These are phyloP conservation scores for Neonectria faginata DNA, from an alignment of 2,329 filamentous ascomycete genomes.

Conservation along the genomic window DNA sequence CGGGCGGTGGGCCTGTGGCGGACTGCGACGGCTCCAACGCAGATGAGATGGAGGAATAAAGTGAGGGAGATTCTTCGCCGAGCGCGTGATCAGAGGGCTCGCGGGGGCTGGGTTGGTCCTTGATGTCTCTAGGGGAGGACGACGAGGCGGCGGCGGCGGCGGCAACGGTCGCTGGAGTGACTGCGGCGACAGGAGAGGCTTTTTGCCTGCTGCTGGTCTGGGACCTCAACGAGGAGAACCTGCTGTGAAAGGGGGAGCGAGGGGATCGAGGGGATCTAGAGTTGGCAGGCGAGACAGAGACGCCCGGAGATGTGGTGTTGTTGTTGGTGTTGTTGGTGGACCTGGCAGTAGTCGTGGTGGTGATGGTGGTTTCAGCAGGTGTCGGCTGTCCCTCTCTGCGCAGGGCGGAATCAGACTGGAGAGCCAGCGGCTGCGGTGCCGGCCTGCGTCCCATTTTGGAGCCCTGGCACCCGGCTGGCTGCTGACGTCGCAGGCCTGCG, in stretches of 20 bases:
- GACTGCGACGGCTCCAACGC: constrained; percentile 38
- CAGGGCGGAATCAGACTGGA: constrained; percentile 57
- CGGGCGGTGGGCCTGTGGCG: constrained; percentile 36
- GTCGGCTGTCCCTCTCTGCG: constrained; percentile 45
- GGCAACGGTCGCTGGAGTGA: constrained; percentile 33
- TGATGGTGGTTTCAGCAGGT: constrained; percentile 45
- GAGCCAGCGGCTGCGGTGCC: constrained; percentile 68
- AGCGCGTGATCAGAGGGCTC: constrained; percentile 43
- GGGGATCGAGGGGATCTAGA: constrained; percentile 58
- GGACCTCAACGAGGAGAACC: constrained; percentile 53
- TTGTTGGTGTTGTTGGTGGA: constrained; percentile 31
- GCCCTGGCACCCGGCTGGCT: constrained; percentile 45
- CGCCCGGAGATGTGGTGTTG: constrained; percentile 36
- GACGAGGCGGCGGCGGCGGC: constrained; percentile 25
- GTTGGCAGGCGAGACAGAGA: constrained; percentile 48
- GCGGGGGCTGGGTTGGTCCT: constrained; percentile 41
- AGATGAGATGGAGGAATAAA: constrained; percentile 46
- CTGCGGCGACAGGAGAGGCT: constrained; percentile 19
- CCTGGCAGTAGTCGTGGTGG: constrained; percentile 9
- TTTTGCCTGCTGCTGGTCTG: constrained; percentile 40
- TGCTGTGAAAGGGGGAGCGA: constrained; percentile 58
- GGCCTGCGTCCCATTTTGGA: constrained; percentile 67
- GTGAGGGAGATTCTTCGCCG: constrained; percentile 41
- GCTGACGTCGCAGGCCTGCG: constrained; percentile 41
- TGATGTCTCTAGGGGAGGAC: constrained; percentile 17